Conservation (phyloP, 331 rosid genomes). For the Arachis monticola region DNA sequence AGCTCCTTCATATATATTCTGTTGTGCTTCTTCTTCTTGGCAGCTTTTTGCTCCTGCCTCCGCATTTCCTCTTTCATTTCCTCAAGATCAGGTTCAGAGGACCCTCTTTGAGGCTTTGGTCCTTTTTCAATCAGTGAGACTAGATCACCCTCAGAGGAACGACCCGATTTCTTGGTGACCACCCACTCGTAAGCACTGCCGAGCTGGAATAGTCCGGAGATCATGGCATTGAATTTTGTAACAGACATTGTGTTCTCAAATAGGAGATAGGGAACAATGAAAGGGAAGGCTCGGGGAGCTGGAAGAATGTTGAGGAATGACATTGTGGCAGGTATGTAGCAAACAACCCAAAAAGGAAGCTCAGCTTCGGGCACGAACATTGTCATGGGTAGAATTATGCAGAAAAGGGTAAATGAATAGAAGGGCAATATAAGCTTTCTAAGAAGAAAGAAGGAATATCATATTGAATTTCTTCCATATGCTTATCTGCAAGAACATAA, state of each 20-base stretch:
- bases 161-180: slow-evolving; percentile 90
- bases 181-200: slow-evolving; percentile 98
- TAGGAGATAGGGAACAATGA: slow-evolving; percentile 88
- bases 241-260: slow-evolving; percentile 98
- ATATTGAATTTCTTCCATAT: slow-evolving; percentile 83
- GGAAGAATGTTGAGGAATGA: slow-evolving; percentile 93
- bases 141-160: slow-evolving; percentile 88
- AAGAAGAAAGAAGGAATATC: slow-evolving; percentile 88
- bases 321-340: slow-evolving; percentile 91
- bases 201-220: slow-evolving; percentile 88
- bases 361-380: slow-evolving; percentile 90
- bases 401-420: slow-evolving; percentile 86
- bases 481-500: slow-evolving; percentile 64
- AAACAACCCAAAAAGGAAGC: slow-evolving; percentile 90
- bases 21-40: slow-evolving; percentile 70
- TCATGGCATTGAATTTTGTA: slow-evolving; percentile 92
- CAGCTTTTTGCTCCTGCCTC: slow-evolving; percentile 54
- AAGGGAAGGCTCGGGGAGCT: slow-evolving; percentile 87
- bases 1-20: slow-evolving; percentile 84
- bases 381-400: slow-evolving; percentile 93
- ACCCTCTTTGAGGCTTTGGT: slow-evolving; percentile 64
- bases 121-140: slow-evolving; percentile 67
- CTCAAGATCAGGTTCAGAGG: slow-evolving; percentile 65
- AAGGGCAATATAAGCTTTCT: slow-evolving; percentile 82
- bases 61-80: slow-evolving; percentile 70